Conservation (phyloP, 331 rosid species). For the Quercus phellos region DNA sequence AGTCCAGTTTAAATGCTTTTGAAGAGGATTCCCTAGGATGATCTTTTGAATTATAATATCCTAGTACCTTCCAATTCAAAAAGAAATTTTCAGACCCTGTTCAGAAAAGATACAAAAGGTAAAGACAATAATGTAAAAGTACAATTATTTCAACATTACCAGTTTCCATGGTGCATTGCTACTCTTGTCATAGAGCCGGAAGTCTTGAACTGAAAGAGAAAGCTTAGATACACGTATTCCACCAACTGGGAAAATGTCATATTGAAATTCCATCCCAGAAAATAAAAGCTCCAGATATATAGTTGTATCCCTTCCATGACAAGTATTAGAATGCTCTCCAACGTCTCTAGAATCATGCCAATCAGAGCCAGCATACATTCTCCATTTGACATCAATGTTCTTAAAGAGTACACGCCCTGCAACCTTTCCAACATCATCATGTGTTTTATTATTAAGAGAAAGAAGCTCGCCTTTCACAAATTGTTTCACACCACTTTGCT, state of each 20-base stretch:
- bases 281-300: constrained; percentile 57
- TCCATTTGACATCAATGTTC: constrained; percentile 78
- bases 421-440: constrained; percentile 28
- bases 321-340: constrained; percentile 31
- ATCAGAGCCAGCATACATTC: constrained; percentile 77
- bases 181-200: constrained; percentile 69
- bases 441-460: constrained; percentile 32
- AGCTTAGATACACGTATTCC: constrained; percentile 66
- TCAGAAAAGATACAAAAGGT: constrained; percentile 19
- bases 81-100: constrained; percentile 18
- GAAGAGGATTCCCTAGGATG: constrained; percentile 82
- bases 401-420: constrained; percentile 67
- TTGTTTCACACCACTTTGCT: constrained; percentile 23
- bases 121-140: constrained; percentile 3
- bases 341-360: constrained; percentile 40
- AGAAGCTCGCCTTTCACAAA: constrained; percentile 32
- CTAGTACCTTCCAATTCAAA: constrained; percentile 60
- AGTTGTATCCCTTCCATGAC: constrained; percentile 50
- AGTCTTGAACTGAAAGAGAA: constrained; percentile 71
- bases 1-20: constrained; percentile 82
- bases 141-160: constrained; percentile 41
- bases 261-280: constrained; percentile 68
- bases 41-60: constrained; percentile 74
- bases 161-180: constrained; percentile 85
- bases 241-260: constrained; percentile 75